phyloP scores from a whole-genome alignment of 768 basidiomycete species.

The Serendipita indica region DNA sequence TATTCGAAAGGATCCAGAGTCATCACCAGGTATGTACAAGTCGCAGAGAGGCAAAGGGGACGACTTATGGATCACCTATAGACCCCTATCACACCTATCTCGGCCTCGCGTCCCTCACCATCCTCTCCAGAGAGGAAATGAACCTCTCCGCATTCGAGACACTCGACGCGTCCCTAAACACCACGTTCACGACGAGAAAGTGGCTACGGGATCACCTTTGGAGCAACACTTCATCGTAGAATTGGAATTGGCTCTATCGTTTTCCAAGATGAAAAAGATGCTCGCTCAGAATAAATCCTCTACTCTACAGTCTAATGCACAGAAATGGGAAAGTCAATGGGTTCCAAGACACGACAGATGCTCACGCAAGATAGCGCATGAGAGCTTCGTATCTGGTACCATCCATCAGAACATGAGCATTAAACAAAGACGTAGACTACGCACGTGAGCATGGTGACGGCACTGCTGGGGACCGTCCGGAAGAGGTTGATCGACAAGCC shows the following conservation, averaged over 20 bases:
- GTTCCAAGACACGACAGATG: not conserved
- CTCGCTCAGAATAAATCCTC: too few relatives aligned
- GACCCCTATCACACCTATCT: constrained; percentile 96
- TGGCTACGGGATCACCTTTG: not conserved
- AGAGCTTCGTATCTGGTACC: not conserved
- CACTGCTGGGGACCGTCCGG: constrained; percentile 90
- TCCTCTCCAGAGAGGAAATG: constrained; percentile 29
- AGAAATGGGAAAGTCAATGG: too few relatives aligned
- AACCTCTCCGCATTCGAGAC: not conserved
- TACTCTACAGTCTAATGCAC: too few relatives aligned
- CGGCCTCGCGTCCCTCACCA: constrained; percentile 68
- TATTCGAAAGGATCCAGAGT: constrained; percentile 68
- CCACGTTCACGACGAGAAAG: not conserved
- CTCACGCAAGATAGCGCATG: not conserved
- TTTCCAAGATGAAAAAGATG: too few relatives aligned
- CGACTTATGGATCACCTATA: too few relatives aligned
- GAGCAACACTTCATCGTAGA: too few relatives aligned
- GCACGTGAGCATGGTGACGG: constrained; percentile 90
- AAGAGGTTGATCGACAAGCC: constrained; percentile 89
- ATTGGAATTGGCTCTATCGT: too few relatives aligned
- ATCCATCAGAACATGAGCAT: not conserved
- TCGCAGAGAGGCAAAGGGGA: too few relatives aligned
- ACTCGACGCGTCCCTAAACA: not conserved
- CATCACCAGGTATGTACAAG: constrained; percentile 50
- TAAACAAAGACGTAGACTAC: constrained; percentile 18